Evolutionary conservation across 78 protist species (phyloP), one percentile per base, ranked within the genome.

Genomic region (Protostelium mycophagum): DNA sequence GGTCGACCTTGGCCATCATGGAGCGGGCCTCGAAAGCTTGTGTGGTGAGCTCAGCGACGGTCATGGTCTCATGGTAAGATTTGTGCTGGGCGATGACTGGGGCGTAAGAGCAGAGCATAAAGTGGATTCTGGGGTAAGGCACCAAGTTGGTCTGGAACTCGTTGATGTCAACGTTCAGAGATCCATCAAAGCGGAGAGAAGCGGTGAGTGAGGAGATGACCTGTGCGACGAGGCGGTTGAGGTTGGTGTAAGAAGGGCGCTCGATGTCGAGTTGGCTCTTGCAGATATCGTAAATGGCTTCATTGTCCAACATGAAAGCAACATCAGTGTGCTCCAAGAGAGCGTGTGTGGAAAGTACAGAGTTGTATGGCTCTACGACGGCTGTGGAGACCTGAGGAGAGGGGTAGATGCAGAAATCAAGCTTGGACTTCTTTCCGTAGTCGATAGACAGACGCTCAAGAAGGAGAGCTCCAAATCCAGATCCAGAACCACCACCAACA

Each of bases 401-500:
- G 86, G 98, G 98, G 86, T 93, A 97, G 90, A 97, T 84, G 89
- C 94, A 92, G 93, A 96, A 94, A 83, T 93, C 95, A 16, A 97
- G 93, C 94, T 96, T 97, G 36, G 97, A 93, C 94, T 97, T 98
- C 89, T 96, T 95, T 73, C 98, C 98, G 89, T 96, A 98, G 89
- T 98, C 98, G 28, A 85, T 95, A 0, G 98, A 95, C 38, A 98
- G 96, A 38, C 96, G 96, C 89, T 97, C 98, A 39, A 98, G 91
- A 36, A 98, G 97, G 73, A 97, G 96, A 34, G 99, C 38, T 63
- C 97, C 98, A 83, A 97, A 90, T 38, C 99, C 99, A 9, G 99
- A 97, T 38, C 99, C 99, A 1, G 99, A 96, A 63, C 99, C 99
- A 36, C 99, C 99, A 91, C 98, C 99, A 51, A 98, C 96, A 28